Base-by-base conservation (phyloP, 176 grass and related monocot species). In the Oryza coarctata region DNA sequence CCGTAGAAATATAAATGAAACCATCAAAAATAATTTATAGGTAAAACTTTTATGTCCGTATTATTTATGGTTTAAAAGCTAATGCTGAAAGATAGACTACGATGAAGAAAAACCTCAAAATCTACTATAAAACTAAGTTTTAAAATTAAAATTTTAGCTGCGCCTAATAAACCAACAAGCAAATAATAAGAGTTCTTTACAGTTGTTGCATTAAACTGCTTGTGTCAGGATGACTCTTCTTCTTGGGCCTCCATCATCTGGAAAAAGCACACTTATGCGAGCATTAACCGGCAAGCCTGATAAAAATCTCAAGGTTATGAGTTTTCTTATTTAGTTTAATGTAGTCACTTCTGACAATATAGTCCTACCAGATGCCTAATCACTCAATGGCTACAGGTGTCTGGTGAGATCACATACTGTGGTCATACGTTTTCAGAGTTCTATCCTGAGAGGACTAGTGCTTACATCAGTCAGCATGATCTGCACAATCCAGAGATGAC, bases 211-310 rank as follows among this genome's bases (percentile, higher is more conserved):
- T 40, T 66, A 71, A 79, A 75, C 32, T 70, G 47, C 68, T 81
- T 70, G 18, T 90, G n/a, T 85, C 88, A 94, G 92, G 87, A 80
- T 91, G 89, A 92, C 92, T 67, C 85, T 94, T 85, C 89, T 94
- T 63, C 89, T 94, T 1, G 89, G 89, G 63, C 92, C 92, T 82
- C 89, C 92, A 45, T 71, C 83, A 43, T 91, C 86, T 27, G 92
- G 92, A 49, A 94, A 94, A 83, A 91, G 89, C 60, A 87, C 89
- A 38, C 87, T 94, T 28, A 74, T 94, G 78, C 84, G 87, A 52
- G 84, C 89, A 71, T 70, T 94, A 30, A 79, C 82, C 27, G 89
- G 89, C 50, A 94, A 92, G 80, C 73, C 47, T 78, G 89, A 89
- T 67, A 86, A 80, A 66, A 87, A 73, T 28, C 84, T 94, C 49